phyloP scores from a whole-genome alignment of 768 basidiomycete species.

The Lentinula boryana region DNA sequence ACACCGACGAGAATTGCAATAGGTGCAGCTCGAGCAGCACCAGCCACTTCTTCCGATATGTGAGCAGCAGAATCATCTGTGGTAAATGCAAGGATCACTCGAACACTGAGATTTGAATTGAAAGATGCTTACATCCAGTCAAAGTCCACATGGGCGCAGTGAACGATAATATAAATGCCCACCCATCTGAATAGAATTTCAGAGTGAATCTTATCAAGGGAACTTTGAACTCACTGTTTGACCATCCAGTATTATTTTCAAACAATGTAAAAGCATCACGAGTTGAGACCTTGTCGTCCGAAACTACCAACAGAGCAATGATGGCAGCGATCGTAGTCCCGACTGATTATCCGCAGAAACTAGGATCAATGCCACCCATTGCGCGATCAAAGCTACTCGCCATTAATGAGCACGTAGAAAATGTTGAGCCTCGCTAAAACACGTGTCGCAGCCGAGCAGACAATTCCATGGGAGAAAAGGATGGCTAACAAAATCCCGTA shows the following conservation, averaged over 20 bases:
- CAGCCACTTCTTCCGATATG: conserved; percentile 66
- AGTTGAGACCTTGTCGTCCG: conserved; percentile 58
- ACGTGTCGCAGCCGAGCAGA: conserved; percentile 66
- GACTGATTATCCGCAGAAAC: conserved; percentile 28
- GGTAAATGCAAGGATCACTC: neutral
- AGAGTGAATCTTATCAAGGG: neutral
- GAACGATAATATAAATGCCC: conserved; percentile 70
- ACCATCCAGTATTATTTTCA: conserved; percentile 70
- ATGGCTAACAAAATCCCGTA: conserved; percentile 65
- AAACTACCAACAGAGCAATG: conserved; percentile 48
- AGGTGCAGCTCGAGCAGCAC: conserved; percentile 59
- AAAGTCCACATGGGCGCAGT: conserved; percentile 78
- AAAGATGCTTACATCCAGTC: conserved; percentile 54
- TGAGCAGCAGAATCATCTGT: conserved; percentile 70
- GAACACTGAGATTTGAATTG: neutral
- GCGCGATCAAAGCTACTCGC: conserved; percentile 25
- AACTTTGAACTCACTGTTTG: conserved; percentile 36
- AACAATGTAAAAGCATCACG: conserved; percentile 62
- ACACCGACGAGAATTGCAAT: conserved; percentile 66
- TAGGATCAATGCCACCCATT: conserved; percentile 8
- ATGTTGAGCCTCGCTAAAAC: conserved; percentile 64
- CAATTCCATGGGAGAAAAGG: conserved; percentile 58
- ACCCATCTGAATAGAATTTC: conserved; percentile 41
- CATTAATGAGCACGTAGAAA: conserved; percentile 62
- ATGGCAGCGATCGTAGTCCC: conserved; percentile 63